Percentiles rank a stretch among this genome's conserved stretches.
phyloP scores from a whole-genome alignment of 805 yeast genomes.

The Zygosaccharomyces rouxii region DNA sequence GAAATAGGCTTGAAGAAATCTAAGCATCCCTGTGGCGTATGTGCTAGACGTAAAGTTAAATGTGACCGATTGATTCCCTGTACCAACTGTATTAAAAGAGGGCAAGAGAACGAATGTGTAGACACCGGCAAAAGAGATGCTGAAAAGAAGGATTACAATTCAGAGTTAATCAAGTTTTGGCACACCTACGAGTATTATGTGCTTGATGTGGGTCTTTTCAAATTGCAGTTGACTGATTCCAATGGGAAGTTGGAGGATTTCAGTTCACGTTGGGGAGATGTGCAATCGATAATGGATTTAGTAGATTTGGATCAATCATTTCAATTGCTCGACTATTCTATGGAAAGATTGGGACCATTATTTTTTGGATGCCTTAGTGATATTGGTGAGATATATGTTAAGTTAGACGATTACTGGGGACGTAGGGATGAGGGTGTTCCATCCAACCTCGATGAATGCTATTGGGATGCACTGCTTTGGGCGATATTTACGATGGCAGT shows the following conservation, averaged over 20 bases:
- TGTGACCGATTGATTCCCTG: constrained; percentile 36
- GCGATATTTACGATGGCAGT: constrained; percentile 27
- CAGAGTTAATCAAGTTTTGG: constrained; percentile 22
- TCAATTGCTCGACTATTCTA: constrained; percentile 27
- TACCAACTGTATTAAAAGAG: constrained; percentile 30
- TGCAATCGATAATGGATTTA: constrained; percentile 15
- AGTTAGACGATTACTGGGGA: constrained; percentile 26
- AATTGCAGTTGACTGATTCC: constrained; percentile 13
- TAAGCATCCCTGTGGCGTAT: constrained; percentile 25
- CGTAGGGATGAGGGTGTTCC: constrained; percentile 13
- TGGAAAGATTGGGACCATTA: constrained; percentile 32
- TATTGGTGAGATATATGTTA: constrained; percentile 26
- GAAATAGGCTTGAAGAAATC: constrained; percentile 15
- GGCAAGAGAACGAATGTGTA: constrained; percentile 25
- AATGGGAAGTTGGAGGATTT: constrained; percentile 5
- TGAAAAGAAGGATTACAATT: not conserved
- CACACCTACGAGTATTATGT: constrained; percentile 31
- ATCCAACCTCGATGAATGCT: constrained; percentile 22
- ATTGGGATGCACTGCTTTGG: constrained; percentile 31
- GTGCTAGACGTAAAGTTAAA: constrained; percentile 31
- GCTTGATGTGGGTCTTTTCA: constrained; percentile 24
- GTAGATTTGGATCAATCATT: constrained; percentile 21
- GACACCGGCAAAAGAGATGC: constrained; percentile 5
- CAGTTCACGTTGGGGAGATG: constrained; percentile 9
- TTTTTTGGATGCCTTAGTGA: constrained; percentile 34